Conservation (phyloP, 139 green algal genomes). For the Picochlorum sp. region DNA sequence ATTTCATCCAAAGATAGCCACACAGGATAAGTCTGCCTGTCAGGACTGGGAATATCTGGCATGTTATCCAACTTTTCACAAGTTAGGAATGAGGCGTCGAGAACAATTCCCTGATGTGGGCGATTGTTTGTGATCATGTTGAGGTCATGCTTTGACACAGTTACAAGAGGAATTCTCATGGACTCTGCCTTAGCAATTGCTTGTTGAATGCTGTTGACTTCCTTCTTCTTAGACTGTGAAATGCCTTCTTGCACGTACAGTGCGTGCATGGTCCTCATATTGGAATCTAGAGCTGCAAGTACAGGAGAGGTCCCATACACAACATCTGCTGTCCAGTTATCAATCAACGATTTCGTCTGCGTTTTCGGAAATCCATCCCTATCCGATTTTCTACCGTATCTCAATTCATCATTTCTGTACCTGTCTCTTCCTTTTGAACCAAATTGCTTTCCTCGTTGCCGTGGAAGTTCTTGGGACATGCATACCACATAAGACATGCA, state of each 20-base stretch:
- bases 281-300: conserved; percentile 49
- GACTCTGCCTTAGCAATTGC: conserved; percentile 23
- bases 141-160: conserved; percentile 69
- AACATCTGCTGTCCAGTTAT: conserved; percentile 26
- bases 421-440: no score
- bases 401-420: no score
- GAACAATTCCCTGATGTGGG: conserved; percentile 57
- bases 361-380: no score
- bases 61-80: conserved; percentile 51
- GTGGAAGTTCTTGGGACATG: no score
- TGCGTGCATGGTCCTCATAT: conserved; percentile 23
- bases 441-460: no score
- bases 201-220: conserved; percentile 17
- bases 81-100: conserved; percentile 64
- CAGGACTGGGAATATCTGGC: background rate
- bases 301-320: conserved; percentile 73
- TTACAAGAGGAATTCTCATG: conserved; percentile 22
- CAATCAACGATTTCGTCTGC: background rate
- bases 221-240: conserved; percentile 42
- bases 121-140: conserved; percentile 78
- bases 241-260: conserved; percentile 45
- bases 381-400: no score
- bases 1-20: conserved; percentile 91
- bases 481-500: no score
- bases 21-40: conserved; percentile 19